These are phyloP conservation scores for Lactarius pseudohatsudake DNA, from an alignment of 768 basidiomycete genomes.

Conservation along the genomic window DNA sequence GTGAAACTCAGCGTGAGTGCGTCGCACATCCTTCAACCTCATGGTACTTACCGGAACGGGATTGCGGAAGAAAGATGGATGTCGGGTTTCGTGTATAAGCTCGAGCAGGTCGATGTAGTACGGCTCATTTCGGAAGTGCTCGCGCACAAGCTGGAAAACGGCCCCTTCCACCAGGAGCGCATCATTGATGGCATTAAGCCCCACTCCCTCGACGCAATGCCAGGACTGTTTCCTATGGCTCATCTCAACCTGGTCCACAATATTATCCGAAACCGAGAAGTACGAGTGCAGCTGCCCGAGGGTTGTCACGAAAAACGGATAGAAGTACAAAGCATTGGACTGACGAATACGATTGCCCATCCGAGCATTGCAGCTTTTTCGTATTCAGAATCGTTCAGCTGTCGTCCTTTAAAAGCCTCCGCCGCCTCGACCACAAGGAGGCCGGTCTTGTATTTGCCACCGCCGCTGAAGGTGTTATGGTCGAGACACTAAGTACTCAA, in stretches of 20 bases:
- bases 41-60: slow-evolving; percentile 10
- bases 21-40: neutral
- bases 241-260: slow-evolving; percentile 93
- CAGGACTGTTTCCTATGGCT: slow-evolving; percentile 93
- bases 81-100: slow-evolving; percentile 78
- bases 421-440: slow-evolving; percentile 92
- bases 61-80: slow-evolving; percentile 21
- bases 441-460: slow-evolving; percentile 93
- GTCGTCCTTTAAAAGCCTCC: slow-evolving; percentile 75
- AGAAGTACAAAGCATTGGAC: slow-evolving; percentile 35
- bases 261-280: slow-evolving; percentile 95
- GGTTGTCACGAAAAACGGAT: neutral
- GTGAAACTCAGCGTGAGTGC: neutral
- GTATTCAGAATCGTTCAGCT: slow-evolving; percentile 80
- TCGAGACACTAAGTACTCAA: slow-evolving; percentile 62
- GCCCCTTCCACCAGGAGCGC: slow-evolving; percentile 93
- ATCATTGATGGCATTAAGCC: slow-evolving; percentile 92
- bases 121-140: slow-evolving; percentile 72
- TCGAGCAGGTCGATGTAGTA: slow-evolving; percentile 92
- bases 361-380: slow-evolving; percentile 84
- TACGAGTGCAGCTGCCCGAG: slow-evolving; percentile 82
- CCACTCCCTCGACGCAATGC: slow-evolving; percentile 71
- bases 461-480: slow-evolving; percentile 92
- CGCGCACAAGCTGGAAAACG: slow-evolving; percentile 87
- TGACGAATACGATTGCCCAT: slow-evolving; percentile 92